These are phyloP conservation scores for Aspergillus cristatus DNA, from an alignment of 495 filamentous ascomycete genomes.

Conservation along the genomic window DNA sequence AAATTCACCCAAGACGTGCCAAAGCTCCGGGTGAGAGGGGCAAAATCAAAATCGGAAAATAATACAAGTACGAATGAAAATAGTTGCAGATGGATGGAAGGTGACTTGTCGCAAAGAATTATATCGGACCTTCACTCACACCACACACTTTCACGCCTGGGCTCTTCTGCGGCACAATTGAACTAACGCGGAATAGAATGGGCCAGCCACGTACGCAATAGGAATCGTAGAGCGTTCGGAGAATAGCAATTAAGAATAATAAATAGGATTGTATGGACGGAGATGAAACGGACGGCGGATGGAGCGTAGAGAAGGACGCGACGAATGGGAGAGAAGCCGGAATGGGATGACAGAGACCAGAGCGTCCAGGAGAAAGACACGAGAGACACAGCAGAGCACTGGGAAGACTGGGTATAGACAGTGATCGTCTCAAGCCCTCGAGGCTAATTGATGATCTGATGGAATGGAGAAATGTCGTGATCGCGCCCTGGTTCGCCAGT, in stretches of 20 bases:
- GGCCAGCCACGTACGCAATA: conserved; percentile 20
- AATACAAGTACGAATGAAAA: conserved; percentile 10
- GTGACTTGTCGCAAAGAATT: conserved; percentile 12
- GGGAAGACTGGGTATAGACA: conserved; percentile 1
- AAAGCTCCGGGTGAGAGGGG: too few relatives aligned
- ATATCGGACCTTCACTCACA: conserved; percentile 11
- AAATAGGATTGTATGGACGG: conserved; percentile 1
- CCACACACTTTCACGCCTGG: too few relatives aligned
- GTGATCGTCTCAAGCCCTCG: conserved; percentile 16
- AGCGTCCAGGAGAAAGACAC: too few relatives aligned
- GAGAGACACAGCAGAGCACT: too few relatives aligned
- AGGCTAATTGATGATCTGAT: conserved; percentile 39
- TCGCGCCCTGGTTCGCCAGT: conserved; percentile 28
- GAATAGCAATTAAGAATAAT: conserved; percentile 6
- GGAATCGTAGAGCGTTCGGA: too few relatives aligned
- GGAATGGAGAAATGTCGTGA: conserved; percentile 45
- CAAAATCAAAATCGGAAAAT: conserved; percentile 8
- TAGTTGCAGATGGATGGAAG: conserved; percentile 6
- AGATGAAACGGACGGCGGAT: not conserved
- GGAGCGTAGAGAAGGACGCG: too few relatives aligned
- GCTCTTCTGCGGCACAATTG: too few relatives aligned
- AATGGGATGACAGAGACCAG: conserved; percentile 4
- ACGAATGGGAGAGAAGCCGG: not conserved
- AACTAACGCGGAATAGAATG: conserved; percentile 21
- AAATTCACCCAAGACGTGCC: conserved; percentile 19